These are phyloP conservation scores for Amborella trichopoda DNA, from an alignment of 164 flowering plant species.

Conservation along the genomic window DNA sequence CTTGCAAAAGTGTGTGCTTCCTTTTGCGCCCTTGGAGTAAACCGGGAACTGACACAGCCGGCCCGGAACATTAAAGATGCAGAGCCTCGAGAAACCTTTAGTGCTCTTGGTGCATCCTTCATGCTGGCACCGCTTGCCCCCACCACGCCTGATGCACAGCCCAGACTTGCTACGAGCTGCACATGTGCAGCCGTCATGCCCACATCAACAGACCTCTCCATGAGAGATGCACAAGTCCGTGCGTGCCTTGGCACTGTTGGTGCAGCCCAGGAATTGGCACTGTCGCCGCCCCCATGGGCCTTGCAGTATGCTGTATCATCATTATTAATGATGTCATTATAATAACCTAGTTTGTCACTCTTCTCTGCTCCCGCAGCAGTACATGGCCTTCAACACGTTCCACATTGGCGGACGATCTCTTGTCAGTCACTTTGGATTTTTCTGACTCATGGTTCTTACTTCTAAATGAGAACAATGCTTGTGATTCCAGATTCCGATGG, in stretches of 20 bases:
- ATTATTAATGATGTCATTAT: background rate
- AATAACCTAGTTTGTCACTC: background rate
- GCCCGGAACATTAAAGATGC: constrained; percentile 96
- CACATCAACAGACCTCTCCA: constrained; percentile 91
- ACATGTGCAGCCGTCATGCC: constrained; percentile 61
- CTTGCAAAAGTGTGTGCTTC: constrained; percentile 90
- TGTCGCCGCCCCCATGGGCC: constrained; percentile 95
- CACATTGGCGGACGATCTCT: background rate
- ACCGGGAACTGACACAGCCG: constrained; percentile 56
- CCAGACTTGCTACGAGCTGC: constrained; percentile 94
- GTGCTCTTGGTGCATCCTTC: constrained; percentile 89
- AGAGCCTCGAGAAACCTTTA: constrained; percentile 87
- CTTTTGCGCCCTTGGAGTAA: constrained; percentile 90
- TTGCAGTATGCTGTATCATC: constrained; percentile 67
- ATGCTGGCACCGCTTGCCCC: constrained; percentile 88
- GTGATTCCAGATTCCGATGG: constrained; percentile 71
- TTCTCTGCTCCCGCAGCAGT: background rate
- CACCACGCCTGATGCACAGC: constrained; percentile 87
- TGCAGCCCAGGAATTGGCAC: constrained; percentile 80
- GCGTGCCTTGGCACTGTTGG: constrained; percentile 95
- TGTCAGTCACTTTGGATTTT: background rate
- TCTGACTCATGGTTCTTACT: background rate
- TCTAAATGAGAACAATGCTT: constrained; percentile 18
- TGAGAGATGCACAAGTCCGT: constrained; percentile 90
- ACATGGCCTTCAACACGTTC: background rate